Evolutionary conservation across 805 yeast genomes (phyloP).

Genomic region (Candida corydali): DNA sequence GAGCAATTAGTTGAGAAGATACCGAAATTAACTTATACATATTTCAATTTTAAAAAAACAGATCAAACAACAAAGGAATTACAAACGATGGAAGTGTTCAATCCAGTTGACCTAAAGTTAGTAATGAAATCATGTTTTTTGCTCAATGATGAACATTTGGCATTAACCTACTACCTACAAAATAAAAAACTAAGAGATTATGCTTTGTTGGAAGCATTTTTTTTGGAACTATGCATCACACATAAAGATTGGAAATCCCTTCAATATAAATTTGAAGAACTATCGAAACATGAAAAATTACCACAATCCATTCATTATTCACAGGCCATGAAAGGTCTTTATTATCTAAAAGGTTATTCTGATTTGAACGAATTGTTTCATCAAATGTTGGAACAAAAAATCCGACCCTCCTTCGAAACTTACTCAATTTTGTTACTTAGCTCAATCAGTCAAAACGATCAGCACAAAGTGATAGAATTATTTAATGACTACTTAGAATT

Average conservation of each 20-base stretch:
- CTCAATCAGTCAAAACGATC: conserved; percentile 33
- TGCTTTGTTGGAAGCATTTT: conserved; percentile 39
- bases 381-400: conserved; percentile 42
- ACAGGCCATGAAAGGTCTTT: conserved; percentile 58
- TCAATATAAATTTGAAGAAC: conserved; percentile 52
- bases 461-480: conserved; percentile 24
- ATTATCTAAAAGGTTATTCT: conserved; percentile 43
- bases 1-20: background rate
- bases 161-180: background rate
- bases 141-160: conserved; percentile 10
- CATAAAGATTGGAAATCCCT: conserved; percentile 50
- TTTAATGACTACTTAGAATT: conserved; percentile 20
- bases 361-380: conserved; percentile 48
- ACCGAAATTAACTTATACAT: conserved; percentile 3
- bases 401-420: conserved; percentile 28
- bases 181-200: conserved; percentile 3
- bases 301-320: conserved; percentile 56
- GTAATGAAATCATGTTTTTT: conserved; percentile 28
- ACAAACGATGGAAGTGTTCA: conserved; percentile 3
- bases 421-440: conserved; percentile 10
- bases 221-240: conserved; percentile 44
- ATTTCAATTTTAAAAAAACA: conserved; percentile 5
- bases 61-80: background rate
- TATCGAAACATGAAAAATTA: conserved; percentile 49
- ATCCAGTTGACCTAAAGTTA: conserved; percentile 21